Evolutionary conservation across 2,329 filamentous ascomycete species (phyloP), one percentile per base, ranked within the genome.

Genomic region (Epichloe sibirici): DNA sequence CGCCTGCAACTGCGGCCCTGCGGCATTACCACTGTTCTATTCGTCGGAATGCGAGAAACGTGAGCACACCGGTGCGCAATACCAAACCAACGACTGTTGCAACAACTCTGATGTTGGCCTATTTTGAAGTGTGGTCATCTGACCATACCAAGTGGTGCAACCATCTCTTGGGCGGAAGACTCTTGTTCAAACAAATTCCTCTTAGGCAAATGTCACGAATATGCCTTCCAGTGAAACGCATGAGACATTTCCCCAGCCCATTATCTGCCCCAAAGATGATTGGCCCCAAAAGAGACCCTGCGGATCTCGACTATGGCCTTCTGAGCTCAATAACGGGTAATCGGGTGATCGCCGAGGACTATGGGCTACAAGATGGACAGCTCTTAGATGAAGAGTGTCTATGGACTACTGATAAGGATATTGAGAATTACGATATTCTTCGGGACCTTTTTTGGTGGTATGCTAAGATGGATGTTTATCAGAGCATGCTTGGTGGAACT

Each of bases 61-160:
- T 97, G 31, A 80, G 81, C 46, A 78, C 86, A 28, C 74, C 82
- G 0, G 76, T 74, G 45, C 82, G 83, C 60, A 81, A 90, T 51
- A 82, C 83, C 8, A 82, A 89, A 52, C 79, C 88, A 8, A 82
- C 88, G 1, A 96, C 90, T 0, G 72, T 97, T n/a, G 91, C 90
- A 7, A 90, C 90, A 2, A 90, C 88, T 0, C 73, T 96, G 38
- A 72, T 97, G 7, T 76, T 98, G 7, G 88, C 84, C 0, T 97
- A 90, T 65, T 97, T 95, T 62, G 93, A 97, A 66, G 88, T 96
- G 17, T 93, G 91, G 83, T 86, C 86, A 38, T 91, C 90, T 23
- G 91, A 98, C 59, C 91, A 97, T 61, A 83, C 86, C 52, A 95
- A 95, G 66, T 98, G 93, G 93, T 93, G 88, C 62, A 91, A 87